Conservation (phyloP, 495 filamentous ascomycete genomes). For the Hypoxylon subgilvum region DNA sequence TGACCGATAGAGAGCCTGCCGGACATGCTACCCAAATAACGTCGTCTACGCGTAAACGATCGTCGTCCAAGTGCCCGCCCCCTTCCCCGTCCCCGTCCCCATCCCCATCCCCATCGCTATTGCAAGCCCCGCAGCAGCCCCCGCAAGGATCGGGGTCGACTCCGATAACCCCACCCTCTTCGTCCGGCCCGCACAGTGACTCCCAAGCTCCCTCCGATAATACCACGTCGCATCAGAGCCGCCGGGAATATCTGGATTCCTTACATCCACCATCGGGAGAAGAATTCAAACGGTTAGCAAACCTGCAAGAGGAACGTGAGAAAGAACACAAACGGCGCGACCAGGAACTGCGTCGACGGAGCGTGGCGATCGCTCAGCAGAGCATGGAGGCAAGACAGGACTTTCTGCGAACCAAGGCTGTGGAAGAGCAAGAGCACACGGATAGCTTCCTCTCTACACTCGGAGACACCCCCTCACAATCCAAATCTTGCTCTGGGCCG, state of each 20-base stretch:
- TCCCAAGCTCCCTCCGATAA: slow-evolving; percentile 11
- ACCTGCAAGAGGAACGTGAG: slow-evolving; percentile 55
- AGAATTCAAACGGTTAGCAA: slow-evolving; percentile 51
- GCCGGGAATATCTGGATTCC: slow-evolving; percentile 56
- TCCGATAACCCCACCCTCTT: slow-evolving; percentile 32
- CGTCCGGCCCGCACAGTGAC: slow-evolving; percentile 14
- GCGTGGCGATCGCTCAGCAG: slow-evolving; percentile 21
- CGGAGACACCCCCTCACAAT: slow-evolving; percentile 5
- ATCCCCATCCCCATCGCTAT: slow-evolving; percentile 5
- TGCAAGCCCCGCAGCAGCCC: slow-evolving; percentile 19
- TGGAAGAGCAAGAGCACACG: slow-evolving; percentile 8
- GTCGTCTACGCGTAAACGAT: slow-evolving; percentile 7
- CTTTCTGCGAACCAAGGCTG: slow-evolving; percentile 34
- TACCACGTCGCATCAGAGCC: slow-evolving; percentile 26
- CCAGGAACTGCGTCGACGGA: slow-evolving; percentile 44
- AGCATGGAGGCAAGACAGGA: slow-evolving; percentile 38
- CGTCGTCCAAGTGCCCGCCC: slow-evolving; percentile 1
- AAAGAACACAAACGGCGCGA: slow-evolving; percentile 45
- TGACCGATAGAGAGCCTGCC: slow-evolving; percentile 8
- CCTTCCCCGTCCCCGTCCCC: slow-evolving; percentile 12
- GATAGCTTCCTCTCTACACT: slow-evolving; percentile 2
- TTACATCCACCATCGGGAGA: slow-evolving; percentile 52
- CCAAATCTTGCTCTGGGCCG: slow-evolving; percentile 8
- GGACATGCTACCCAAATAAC: background rate
- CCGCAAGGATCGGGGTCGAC: slow-evolving; percentile 13